Conservation (phyloP, 1,284 basidiomycete species). For the Mrakiaceae sp. region DNA sequence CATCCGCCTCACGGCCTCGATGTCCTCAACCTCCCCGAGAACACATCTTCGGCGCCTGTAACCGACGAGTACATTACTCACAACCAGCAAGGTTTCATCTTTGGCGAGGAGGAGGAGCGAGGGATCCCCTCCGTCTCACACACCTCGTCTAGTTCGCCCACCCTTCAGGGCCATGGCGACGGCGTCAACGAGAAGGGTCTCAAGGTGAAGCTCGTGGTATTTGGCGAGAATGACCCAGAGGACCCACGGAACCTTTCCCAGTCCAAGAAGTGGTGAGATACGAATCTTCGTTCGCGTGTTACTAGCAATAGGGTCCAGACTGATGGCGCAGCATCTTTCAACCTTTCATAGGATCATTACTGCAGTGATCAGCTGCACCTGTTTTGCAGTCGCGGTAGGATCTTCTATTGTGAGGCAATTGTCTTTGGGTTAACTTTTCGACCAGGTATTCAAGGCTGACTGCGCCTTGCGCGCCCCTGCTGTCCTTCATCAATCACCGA, state of each 20-base stretch:
- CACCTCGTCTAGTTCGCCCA: not conserved
- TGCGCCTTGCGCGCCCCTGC: no score
- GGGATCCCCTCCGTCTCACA: not conserved
- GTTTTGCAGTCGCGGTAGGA: conserved; percentile 15
- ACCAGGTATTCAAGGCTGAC: no score
- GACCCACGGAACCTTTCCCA: not conserved
- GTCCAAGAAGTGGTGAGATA: not conserved
- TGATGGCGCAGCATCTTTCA: not conserved
- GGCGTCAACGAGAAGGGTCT: conserved; percentile 6
- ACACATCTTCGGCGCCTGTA: not conserved
- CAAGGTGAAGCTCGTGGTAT: conserved; percentile 13
- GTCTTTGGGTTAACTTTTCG: no score
- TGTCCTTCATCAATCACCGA: no score
- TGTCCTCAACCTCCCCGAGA: conserved; percentile 6
- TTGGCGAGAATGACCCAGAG: not conserved
- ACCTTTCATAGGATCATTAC: not conserved
- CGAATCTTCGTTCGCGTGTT: not conserved
- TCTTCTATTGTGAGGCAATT: not conserved
- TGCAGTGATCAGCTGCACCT: not conserved
- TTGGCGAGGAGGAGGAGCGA: not conserved
- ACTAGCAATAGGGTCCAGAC: not conserved
- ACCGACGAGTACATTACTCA: conserved; percentile 11
- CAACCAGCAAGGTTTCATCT: not conserved
- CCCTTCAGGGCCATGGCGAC: not conserved
- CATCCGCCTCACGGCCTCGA: not conserved